A percentile compares a stretch with the other conserved stretches of the same genome.
phyloP scores from a whole-genome alignment of 768 basidiomycete species.

The Tylopilus vinaceipallidus region DNA sequence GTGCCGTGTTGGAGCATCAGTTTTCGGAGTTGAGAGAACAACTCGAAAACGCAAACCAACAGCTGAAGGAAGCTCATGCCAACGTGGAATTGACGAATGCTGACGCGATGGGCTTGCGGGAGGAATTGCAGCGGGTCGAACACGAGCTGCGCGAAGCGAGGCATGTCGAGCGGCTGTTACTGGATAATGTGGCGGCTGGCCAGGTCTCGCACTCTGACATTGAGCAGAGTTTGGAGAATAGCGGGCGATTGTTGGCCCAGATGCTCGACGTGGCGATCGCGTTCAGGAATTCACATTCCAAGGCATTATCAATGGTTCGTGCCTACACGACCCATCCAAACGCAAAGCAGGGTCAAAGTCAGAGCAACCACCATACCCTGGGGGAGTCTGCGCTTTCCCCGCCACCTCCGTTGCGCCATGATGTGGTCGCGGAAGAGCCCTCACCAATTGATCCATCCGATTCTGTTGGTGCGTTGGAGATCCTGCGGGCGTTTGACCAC shows the following conservation, averaged over 20 bases:
- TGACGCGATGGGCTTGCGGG: constrained; percentile 65
- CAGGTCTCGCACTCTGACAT: constrained; percentile 64
- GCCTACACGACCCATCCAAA: constrained; percentile 52
- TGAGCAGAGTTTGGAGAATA: constrained; percentile 65
- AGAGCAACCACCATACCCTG: constrained; percentile 31
- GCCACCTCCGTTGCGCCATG: constrained; percentile 45
- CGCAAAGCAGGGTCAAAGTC: constrained; percentile 42
- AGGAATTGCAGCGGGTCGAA: constrained; percentile 71
- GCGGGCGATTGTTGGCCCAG: constrained; percentile 72
- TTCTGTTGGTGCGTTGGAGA: constrained; percentile 64
- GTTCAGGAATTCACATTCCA: constrained; percentile 75
- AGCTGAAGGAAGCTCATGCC: constrained; percentile 60
- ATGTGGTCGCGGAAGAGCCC: constrained; percentile 57
- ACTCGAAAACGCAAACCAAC: constrained; percentile 57
- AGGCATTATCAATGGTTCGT: constrained; percentile 63
- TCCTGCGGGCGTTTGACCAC: constrained; percentile 74
- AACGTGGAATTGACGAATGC: constrained; percentile 64
- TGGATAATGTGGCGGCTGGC: constrained; percentile 72
- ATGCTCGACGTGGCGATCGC: constrained; percentile 77
- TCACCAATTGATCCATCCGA: constrained; percentile 79
- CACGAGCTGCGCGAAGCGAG: constrained; percentile 67
- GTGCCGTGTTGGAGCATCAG: constrained; percentile 89
- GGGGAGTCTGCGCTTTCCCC: constrained; percentile 51
- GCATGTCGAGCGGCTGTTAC: constrained; percentile 64
- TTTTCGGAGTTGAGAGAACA: constrained; percentile 68